Evolutionary conservation across 208 protist species (phyloP), one percentile per base, ranked within the genome.

Genomic region (Naegleria lovaniensis): DNA sequence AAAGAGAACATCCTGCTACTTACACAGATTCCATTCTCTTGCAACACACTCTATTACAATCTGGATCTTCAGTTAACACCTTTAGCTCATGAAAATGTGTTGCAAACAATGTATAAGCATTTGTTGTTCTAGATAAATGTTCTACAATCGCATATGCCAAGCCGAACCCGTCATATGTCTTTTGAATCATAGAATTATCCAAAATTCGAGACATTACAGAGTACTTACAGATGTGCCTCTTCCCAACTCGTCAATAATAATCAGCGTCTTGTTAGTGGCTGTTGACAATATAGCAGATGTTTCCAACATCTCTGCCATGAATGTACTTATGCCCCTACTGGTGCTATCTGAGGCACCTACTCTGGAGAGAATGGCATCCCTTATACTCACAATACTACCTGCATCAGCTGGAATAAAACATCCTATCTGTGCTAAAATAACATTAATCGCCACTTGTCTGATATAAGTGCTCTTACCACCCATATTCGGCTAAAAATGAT

Each of bases 11-110:
- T 48, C 5, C 1, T 36, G 36, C 6, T 79, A 79, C 67, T 79
- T 79, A 79, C 67, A 36, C 25, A 36, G 67, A 79, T 36, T 79
- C 29, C 67, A 79, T 79, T 36, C 67, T 36, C 7, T 79, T 13
- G 36, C n/a, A 36, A 36, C 29, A 36, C 19, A 79, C 29, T 25
- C 43, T 1, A 48, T 48, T 48, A 48, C 43, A 9, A 90, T 16
- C 15, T 94, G 86, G 7, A 83, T 84, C 0, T 79, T 29, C 29
- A 15, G n/a, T 36, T 36, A 99, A 94, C 75, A 95, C 95, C 22
- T 98, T 99, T 40, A 99, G 95, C 95, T 99, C 99, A 93, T 99
- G 99, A 93, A 99, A 99, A 94, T 99, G 99, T 22, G 99, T 99
- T 25, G 99, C 99, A 93, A 99, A 99, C 85, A 99, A 94, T 59